Base-by-base conservation (phyloP, 1,139 yeast species). In the Hansenula sp. region DNA sequence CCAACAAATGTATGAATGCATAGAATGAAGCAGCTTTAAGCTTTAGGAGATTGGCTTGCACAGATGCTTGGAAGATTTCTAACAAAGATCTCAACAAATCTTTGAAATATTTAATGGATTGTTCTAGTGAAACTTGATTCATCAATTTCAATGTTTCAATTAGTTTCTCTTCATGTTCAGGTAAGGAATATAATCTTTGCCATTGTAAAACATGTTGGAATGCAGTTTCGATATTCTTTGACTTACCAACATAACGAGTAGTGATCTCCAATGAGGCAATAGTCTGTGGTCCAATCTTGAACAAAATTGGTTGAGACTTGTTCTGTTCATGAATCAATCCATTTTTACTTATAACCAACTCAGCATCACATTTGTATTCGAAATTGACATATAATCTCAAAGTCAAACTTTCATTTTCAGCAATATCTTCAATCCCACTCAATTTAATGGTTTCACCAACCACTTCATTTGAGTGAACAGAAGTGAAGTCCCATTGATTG, bases 391-490 rank as follows among this genome's bases (percentile, higher is more conserved):
- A 86, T 29, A 84, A 69, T n/a, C 75, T 69, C 42, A 87, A 67
- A 28, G 69, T 61, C 41, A 87, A 62, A 40, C 67, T 67, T 53
- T 85, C 94, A 43, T 76, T 77, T 16, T 61, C 60, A 1, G 53
- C 51, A 46, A 55, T 51, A 29, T 58, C 55, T 55, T 75, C 71
- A 26, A 82, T 65, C 38, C 84, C 82, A 44, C 74, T 72, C 21
- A 82, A 68, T 53, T 79, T 74, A 37, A 83, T 69, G 42, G 75
- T 71, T 58, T 83, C 92, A 30, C 94, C 94, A 47, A 84, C 68
- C 11, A 77, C 71, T 59, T 88, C 96, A 37, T 77, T 83, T 2
- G 89, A 80, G 53, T 73, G 72, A 13, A 84, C 88, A 2, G 94
- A 81, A n/a, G 85, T 73, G 52, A 88, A 85, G 45, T 78, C 79